These are phyloP conservation scores for Didymella glomerata DNA, from an alignment of 2,329 filamentous ascomycete species.

Conservation along the genomic window DNA sequence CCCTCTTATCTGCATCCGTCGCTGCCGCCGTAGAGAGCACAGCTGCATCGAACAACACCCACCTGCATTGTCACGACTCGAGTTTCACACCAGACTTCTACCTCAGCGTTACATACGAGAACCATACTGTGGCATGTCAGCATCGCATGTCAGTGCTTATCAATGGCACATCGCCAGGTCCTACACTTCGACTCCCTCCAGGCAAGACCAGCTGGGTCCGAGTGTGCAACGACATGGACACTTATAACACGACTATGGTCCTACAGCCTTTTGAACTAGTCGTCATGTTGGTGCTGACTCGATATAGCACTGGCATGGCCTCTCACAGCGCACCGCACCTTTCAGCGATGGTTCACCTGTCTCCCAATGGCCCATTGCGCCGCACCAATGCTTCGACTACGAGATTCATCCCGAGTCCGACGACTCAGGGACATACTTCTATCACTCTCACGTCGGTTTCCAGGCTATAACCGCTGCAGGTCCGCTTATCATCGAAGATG, in stretches of 20 bases:
- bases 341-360: slow-evolving; percentile 72
- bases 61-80: slow-evolving; percentile 21
- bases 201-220: slow-evolving; percentile 63
- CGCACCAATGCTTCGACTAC: slow-evolving; percentile 71
- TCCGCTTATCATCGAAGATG: slow-evolving; percentile 66
- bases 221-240: slow-evolving; percentile 65
- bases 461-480: slow-evolving; percentile 68
- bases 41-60: background rate
- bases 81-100: slow-evolving; percentile 56
- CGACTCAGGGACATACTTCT: slow-evolving; percentile 71
- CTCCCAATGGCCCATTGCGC: slow-evolving; percentile 71
- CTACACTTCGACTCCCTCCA: slow-evolving; percentile 57
- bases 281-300: slow-evolving; percentile 4
- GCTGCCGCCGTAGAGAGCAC: background rate
- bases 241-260: slow-evolving; percentile 66
- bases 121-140: slow-evolving; percentile 58
- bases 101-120: slow-evolving; percentile 56
- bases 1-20: background rate
- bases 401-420: slow-evolving; percentile 63
- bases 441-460: slow-evolving; percentile 72
- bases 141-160: slow-evolving; percentile 59
- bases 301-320: slow-evolving; percentile 71
- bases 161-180: slow-evolving; percentile 64
- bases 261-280: background rate
- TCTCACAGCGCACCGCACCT: slow-evolving; percentile 66